Evolutionary conservation across 345 rosid genomes (phyloP).

Genomic region (Iberis pinnata): DNA sequence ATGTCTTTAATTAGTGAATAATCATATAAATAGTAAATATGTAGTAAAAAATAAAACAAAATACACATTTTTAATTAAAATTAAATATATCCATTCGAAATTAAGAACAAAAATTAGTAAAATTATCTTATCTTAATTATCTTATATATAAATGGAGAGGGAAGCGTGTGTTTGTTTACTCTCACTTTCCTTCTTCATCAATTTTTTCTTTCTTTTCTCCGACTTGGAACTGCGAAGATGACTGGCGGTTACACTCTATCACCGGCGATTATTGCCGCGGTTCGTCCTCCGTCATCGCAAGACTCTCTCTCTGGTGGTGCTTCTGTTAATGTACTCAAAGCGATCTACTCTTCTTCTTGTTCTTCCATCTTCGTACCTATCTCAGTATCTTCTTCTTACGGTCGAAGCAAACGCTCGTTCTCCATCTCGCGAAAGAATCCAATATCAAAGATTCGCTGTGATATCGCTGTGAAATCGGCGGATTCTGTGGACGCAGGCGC

Average conservation of each 20-base stretch:
- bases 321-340: neutral
- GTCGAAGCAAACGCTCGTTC: constrained; percentile 26
- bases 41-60: no score
- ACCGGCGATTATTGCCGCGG: constrained; percentile 26
- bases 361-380: constrained; percentile 9
- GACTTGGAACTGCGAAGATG: no score
- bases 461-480: constrained; percentile 33
- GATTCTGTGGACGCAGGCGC: constrained; percentile 24
- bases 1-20: no score
- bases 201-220: no score
- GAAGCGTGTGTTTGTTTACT: neutral
- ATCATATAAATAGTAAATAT: no score
- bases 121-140: neutral
- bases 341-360: constrained; percentile 16
- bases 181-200: constrained; percentile 4
- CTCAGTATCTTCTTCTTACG: constrained; percentile 9
- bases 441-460: constrained; percentile 31
- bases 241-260: no score
- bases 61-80: no score
- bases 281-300: constrained; percentile 26
- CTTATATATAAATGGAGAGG: neutral
- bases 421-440: constrained; percentile 20
- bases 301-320: neutral
- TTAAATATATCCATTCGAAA: no score
- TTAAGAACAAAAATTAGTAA: no score